Percentiles rank a stretch among this genome's conserved stretches.
Evolutionary conservation across 176 grass and related monocot species (phyloP).

Genomic region (Puccinellia tenuiflora): DNA sequence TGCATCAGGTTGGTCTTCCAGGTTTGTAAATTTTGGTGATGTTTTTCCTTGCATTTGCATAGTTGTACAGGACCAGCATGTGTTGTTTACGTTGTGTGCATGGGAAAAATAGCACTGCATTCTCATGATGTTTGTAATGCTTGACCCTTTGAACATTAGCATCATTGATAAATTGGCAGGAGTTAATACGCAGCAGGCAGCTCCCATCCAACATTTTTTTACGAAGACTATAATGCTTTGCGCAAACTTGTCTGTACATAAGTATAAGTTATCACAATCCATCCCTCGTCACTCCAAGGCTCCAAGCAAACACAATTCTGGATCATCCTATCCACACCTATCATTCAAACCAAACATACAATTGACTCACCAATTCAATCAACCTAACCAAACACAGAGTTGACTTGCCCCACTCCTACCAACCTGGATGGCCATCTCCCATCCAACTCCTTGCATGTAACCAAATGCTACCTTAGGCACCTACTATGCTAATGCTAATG

Average conservation of each 20-base stretch:
- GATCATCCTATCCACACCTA: background rate
- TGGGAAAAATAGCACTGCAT: background rate
- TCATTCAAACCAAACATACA: background rate
- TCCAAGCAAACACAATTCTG: background rate
- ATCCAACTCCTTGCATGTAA: background rate
- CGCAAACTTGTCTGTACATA: background rate
- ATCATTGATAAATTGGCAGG: background rate
- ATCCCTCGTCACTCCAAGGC: background rate
- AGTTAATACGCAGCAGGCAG: background rate
- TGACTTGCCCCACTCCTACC: background rate
- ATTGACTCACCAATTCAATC: background rate
- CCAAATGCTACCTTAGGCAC: background rate
- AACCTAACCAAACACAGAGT: background rate
- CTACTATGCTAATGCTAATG: conserved; percentile 13
- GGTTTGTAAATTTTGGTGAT: background rate
- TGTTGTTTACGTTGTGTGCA: background rate
- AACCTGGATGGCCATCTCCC: background rate
- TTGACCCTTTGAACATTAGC: background rate
- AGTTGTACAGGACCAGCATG: background rate
- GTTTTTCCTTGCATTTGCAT: background rate
- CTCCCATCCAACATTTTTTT: background rate
- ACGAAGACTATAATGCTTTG: background rate
- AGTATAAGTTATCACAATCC: background rate
- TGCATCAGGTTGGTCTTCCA: background rate
- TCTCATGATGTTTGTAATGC: too few relatives aligned